Percentiles rank a stretch among this genome's conserved stretches.
Evolutionary conservation across 139 green algal genomes (phyloP).

Genomic region (Dunaliella primolecta): DNA sequence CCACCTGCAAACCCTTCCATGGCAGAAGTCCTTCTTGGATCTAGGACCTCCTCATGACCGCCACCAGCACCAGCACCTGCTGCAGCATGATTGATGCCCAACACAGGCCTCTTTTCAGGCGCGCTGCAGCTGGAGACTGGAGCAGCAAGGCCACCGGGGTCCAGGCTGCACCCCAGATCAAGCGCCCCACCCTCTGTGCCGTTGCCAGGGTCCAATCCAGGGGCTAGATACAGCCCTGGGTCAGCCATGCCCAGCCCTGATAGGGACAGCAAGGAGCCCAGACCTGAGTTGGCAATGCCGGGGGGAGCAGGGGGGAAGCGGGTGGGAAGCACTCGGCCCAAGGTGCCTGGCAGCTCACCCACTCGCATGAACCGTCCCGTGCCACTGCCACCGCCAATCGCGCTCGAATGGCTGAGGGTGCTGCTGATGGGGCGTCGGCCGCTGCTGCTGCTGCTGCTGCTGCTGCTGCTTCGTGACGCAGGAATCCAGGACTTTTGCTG

Average conservation of each 20-base stretch:
- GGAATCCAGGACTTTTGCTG: no score
- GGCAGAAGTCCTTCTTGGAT: no score
- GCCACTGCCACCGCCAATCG: neutral
- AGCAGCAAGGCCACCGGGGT: neutral
- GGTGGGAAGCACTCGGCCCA: no score
- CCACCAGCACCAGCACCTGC: no score
- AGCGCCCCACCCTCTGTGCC: neutral
- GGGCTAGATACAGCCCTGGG: neutral
- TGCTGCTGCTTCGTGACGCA: neutral
- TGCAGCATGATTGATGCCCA: no score
- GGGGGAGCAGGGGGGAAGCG: neutral
- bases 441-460: neutral
- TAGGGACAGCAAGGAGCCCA: constrained; percentile 1
- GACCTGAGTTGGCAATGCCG: neutral
- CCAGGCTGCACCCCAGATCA: neutral
- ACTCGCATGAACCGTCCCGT: neutral
- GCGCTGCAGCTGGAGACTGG: no score
- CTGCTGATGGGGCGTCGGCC: neutral
- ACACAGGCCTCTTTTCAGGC: no score
- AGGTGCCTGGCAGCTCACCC: no score
- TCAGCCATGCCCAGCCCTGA: neutral
- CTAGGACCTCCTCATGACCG: no score
- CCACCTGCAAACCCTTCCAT: no score
- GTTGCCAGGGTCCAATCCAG: neutral
- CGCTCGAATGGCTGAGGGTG: neutral